These are phyloP conservation scores for Cryptococcus amylolentus DNA, from an alignment of 1,284 basidiomycete genomes.

Conservation along the genomic window DNA sequence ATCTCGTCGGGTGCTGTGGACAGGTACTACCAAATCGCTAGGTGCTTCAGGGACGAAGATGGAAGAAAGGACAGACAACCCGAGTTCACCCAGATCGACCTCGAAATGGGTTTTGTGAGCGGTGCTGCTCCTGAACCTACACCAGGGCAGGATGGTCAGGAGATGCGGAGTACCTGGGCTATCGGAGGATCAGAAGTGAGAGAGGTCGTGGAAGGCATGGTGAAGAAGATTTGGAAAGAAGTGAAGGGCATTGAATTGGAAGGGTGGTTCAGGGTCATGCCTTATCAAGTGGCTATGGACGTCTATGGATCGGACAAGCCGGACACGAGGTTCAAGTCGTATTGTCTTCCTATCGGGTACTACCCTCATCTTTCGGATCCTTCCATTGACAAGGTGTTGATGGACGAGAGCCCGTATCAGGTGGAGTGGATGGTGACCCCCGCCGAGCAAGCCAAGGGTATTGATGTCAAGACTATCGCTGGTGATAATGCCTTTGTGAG, in stretches of 20 bases:
- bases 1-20: conserved; percentile 87
- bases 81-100: conserved; percentile 93
- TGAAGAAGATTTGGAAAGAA: conserved; percentile 69
- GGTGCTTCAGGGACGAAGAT: conserved; percentile 93
- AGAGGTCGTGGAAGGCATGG: conserved; percentile 66
- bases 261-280: conserved; percentile 71
- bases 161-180: conserved; percentile 58
- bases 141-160: conserved; percentile 27
- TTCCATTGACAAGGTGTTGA: conserved; percentile 43
- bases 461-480: conserved; percentile 35
- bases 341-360: conserved; percentile 44
- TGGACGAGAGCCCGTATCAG: conserved; percentile 43
- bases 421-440: conserved; percentile 49
- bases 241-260: conserved; percentile 58
- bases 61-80: conserved; percentile 91
- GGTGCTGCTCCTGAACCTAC: conserved; percentile 56
- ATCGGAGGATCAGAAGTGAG: conserved; percentile 80
- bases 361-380: conserved; percentile 46
- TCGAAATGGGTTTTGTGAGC: conserved; percentile 92
- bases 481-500: conserved; percentile 37
- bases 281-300: conserved; percentile 79
- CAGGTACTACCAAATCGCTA: conserved; percentile 86
- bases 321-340: conserved; percentile 68
- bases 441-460: conserved; percentile 26
- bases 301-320: conserved; percentile 94